phyloP scores from a whole-genome alignment of 2,329 filamentous ascomycete genomes.

The Elsinoe ampelina region DNA sequence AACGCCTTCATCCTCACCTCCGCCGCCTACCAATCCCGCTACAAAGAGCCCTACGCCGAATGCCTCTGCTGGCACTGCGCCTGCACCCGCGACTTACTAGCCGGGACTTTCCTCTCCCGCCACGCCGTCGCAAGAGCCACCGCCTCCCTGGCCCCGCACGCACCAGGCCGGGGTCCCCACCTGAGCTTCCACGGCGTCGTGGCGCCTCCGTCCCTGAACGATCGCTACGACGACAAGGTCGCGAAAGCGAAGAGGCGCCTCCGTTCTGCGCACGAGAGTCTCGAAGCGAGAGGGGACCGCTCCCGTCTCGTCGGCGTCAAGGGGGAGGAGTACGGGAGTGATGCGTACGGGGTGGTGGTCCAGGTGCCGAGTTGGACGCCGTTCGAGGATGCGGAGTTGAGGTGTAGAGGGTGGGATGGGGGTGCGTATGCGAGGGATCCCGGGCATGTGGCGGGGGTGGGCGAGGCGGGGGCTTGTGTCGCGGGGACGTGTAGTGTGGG shows the following conservation, averaged over 20 bases:
- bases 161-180: conserved; percentile 24
- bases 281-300: background rate
- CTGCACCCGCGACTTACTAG: conserved; percentile 50
- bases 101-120: conserved; percentile 40
- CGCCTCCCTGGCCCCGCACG: conserved; percentile 24
- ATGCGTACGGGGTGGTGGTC: conserved; percentile 28
- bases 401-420: conserved; percentile 29
- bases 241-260: conserved; percentile 14
- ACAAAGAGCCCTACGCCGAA: conserved; percentile 59
- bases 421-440: conserved; percentile 37
- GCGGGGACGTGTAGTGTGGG: conserved; percentile 33
- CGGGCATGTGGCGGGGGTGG: conserved; percentile 30
- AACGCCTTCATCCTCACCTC: conserved; percentile 63
- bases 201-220: conserved; percentile 59
- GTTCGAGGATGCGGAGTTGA: conserved; percentile 33
- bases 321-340: conserved; percentile 20
- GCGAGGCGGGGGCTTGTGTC: conserved; percentile 39
- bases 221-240: conserved; percentile 59
- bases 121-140: conserved; percentile 37
- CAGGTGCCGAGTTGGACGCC: conserved; percentile 38
- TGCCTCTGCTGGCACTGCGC: conserved; percentile 85
- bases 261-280: background rate
- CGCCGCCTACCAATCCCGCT: conserved; percentile 57
- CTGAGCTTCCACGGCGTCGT: conserved; percentile 40
- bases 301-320: background rate